Conservation (phyloP, 2,329 filamentous ascomycete species). For the Calonectria honghensis region DNA sequence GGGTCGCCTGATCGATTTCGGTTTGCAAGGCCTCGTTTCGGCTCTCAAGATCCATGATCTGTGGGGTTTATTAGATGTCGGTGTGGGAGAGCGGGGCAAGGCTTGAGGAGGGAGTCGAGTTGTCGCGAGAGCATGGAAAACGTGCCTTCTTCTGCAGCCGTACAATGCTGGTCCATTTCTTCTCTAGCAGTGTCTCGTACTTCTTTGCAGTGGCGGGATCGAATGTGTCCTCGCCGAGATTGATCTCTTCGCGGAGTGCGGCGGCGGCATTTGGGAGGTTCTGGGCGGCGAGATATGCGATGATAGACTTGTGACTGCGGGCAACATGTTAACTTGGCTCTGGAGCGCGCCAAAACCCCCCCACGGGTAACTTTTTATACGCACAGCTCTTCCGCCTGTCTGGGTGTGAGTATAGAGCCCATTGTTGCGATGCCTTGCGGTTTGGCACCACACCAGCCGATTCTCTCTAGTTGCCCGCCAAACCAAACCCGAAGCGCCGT, state of each 20-base stretch:
- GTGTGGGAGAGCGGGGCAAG: conserved; percentile 31
- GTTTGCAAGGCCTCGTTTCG: conserved; percentile 83
- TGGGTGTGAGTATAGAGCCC: conserved; percentile 84
- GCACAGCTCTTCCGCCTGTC: conserved; percentile 93
- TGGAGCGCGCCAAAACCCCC: conserved; percentile 38
- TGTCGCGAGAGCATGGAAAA: conserved; percentile 29
- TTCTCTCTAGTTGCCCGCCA: conserved; percentile 36
- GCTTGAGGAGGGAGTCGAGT: conserved; percentile 21
- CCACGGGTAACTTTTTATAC: conserved; percentile 59
- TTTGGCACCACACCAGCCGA: conserved; percentile 35
- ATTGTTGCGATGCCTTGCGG: conserved; percentile 64
- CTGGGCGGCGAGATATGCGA: conserved; percentile 88
- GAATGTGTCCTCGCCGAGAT: conserved; percentile 81
- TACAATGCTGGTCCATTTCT: conserved; percentile 99
- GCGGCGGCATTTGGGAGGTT: conserved; percentile 82
- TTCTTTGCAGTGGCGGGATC: conserved; percentile 91
- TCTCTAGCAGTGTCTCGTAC: conserved; percentile 94
- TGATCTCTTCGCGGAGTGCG: conserved; percentile 85
- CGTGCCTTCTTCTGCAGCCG: conserved; percentile 94
- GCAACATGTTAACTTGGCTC: conserved; percentile 47
- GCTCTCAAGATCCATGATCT: conserved; percentile 96
- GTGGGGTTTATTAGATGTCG: conserved; percentile 30
- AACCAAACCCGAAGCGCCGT: conserved; percentile 38
- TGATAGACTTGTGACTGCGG: conserved; percentile 90
- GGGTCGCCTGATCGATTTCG: conserved; percentile 90